A percentile compares a stretch with the other conserved stretches of the same genome.
These are phyloP conservation scores for Crepidotus variabilis DNA, from an alignment of 768 basidiomycete genomes.

Conservation along the genomic window DNA sequence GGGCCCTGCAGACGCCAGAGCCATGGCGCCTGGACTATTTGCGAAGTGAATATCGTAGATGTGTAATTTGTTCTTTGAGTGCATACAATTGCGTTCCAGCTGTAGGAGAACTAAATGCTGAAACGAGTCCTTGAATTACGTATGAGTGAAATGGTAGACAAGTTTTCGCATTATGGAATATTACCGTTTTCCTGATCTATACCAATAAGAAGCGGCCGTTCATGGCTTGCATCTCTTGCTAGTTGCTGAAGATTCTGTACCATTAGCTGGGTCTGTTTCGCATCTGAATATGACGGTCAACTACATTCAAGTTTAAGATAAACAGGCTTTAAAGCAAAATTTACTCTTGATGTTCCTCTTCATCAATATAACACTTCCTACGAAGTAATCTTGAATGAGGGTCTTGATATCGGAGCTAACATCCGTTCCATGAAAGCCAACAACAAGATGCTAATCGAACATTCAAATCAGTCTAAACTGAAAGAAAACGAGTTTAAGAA, in stretches of 20 bases:
- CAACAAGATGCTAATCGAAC: conserved; percentile 59
- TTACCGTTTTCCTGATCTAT: conserved; percentile 74
- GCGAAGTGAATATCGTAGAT: background rate
- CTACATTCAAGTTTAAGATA: background rate
- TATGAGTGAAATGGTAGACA: background rate
- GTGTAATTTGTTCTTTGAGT: background rate
- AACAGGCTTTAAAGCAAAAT: background rate
- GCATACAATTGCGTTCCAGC: conserved; percentile 69
- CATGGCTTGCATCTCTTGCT: conserved; percentile 55
- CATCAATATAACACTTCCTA: conserved; percentile 70
- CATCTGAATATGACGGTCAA: conserved; percentile 35
- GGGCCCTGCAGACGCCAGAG: conserved; percentile 53
- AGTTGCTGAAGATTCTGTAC: conserved; percentile 47
- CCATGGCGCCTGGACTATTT: conserved; percentile 70
- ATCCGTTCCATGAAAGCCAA: conserved; percentile 63
- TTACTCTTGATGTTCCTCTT: conserved; percentile 60
- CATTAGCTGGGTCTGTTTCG: conserved; percentile 45
- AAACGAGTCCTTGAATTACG: conserved; percentile 50
- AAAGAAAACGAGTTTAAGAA: background rate
- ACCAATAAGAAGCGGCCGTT: conserved; percentile 56
- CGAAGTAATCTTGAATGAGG: conserved; percentile 58
- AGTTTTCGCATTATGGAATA: background rate
- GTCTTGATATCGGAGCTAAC: conserved; percentile 47
- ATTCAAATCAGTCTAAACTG: background rate
- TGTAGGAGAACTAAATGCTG: conserved; percentile 53